These are phyloP conservation scores for Panicum hallii DNA, from an alignment of 202 grass and related monocot genomes.

Conservation along the genomic window DNA sequence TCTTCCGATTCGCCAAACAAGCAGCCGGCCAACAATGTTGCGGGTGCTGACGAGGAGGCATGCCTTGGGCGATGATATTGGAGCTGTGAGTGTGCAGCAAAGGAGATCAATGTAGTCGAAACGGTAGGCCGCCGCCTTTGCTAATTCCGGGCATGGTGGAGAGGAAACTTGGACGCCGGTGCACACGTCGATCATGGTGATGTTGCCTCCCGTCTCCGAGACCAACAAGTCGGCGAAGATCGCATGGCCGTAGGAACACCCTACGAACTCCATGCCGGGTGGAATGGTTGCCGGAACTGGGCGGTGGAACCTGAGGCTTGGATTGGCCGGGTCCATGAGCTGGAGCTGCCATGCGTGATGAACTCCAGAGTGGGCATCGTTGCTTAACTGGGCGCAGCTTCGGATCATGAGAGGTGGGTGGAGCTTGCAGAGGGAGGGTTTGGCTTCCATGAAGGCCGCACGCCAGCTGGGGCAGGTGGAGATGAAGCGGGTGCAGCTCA, in stretches of 20 bases:
- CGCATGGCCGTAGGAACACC: not conserved
- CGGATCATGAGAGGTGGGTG: not conserved
- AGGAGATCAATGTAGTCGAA: not conserved
- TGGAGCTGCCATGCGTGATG: not conserved
- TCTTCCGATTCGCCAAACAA: not conserved
- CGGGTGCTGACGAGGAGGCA: not conserved
- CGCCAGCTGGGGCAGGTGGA: not conserved
- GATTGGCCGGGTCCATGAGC: not conserved
- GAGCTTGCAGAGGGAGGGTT: not conserved
- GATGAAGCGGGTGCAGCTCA: not conserved
- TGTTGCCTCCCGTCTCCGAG: accelerated
- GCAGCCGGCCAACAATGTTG: not conserved
- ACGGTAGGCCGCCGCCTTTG: not conserved
- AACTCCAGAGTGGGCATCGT: not conserved
- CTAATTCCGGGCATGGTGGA: not conserved
- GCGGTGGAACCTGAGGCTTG: not conserved
- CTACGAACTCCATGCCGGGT: too few relatives aligned
- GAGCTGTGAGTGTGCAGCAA: not conserved
- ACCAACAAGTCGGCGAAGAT: not conserved
- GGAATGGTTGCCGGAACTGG: not conserved
- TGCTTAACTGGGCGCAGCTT: not conserved
- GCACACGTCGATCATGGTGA: not conserved
- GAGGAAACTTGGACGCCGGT: not conserved
- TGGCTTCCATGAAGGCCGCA: not conserved
- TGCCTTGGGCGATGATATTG: not conserved